A percentile compares a stretch with the other conserved stretches of the same genome.
phyloP scores from a whole-genome alignment of 768 basidiomycete species.

The Tylopilus sp. region DNA sequence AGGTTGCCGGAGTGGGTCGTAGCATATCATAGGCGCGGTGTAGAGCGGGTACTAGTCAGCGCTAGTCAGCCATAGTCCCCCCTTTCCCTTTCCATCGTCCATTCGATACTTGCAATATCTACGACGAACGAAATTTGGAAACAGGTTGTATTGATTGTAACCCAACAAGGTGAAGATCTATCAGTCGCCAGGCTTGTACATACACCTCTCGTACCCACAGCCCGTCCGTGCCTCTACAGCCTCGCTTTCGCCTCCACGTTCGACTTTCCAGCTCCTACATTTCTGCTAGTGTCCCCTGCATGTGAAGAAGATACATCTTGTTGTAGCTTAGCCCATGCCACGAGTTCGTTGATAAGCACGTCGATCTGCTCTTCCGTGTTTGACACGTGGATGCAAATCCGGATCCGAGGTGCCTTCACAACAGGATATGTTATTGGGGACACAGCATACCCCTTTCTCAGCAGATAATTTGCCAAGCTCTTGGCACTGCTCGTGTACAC shows the following conservation, averaged over 20 bases:
- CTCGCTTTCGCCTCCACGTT: constrained; percentile 6
- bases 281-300: not conserved
- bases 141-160: no score
- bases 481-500: constrained; percentile 12
- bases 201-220: no score
- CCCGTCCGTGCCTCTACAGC: constrained; percentile 7
- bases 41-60: no score
- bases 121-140: no score
- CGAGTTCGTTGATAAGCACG: constrained; percentile 1
- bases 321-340: constrained; percentile 12
- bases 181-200: no score
- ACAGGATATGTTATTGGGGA: constrained; percentile 10
- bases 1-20: no score
- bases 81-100: no score
- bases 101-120: no score
- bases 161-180: no score
- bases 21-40: no score
- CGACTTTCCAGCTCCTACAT: not conserved
- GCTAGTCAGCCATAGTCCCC: no score
- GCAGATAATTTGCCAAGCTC: constrained; percentile 13
- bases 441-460: constrained; percentile 13
- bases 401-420: constrained; percentile 16
- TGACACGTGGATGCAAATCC: constrained; percentile 13
- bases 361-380: constrained; percentile 21
- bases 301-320: not conserved